Evolutionary conservation across 257 asterid species (phyloP).

Genomic region (Fraxinus cuspidata): DNA sequence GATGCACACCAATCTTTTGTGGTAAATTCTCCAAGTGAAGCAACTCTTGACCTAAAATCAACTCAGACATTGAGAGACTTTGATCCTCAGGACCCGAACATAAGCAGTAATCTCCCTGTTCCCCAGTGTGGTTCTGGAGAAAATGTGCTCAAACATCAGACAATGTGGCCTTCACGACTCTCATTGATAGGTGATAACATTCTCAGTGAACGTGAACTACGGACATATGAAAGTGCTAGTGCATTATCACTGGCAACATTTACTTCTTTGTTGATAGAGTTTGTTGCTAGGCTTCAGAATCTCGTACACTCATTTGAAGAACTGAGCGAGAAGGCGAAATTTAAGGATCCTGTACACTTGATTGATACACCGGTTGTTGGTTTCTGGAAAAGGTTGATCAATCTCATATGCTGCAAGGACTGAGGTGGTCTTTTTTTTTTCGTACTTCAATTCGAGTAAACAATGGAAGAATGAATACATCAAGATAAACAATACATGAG

Average conservation of each 20-base stretch:
- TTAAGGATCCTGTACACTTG: slow-evolving; percentile 43
- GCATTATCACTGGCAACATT: slow-evolving; percentile 76
- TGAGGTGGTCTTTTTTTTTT: neutral
- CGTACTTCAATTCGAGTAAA: neutral
- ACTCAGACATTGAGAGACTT: slow-evolving; percentile 39
- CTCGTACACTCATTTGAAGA: slow-evolving; percentile 70
- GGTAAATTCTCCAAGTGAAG: slow-evolving; percentile 48
- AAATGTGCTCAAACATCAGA: slow-evolving; percentile 20
- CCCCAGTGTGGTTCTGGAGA: slow-evolving; percentile 18
- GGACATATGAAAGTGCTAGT: slow-evolving; percentile 74
- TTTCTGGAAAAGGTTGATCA: slow-evolving; percentile 44
- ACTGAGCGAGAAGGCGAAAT: slow-evolving; percentile 63
- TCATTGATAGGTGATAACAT: slow-evolving; percentile 28
- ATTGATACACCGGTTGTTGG: slow-evolving; percentile 29
- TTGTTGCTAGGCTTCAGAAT: slow-evolving; percentile 80
- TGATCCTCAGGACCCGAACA: slow-evolving; percentile 34
- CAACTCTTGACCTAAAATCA: slow-evolving; percentile 37
- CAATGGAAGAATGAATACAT: neutral
- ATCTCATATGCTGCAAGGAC: slow-evolving; percentile 26
- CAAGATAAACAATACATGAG: neutral
- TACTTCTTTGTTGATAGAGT: slow-evolving; percentile 69
- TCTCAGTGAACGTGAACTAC: slow-evolving; percentile 47
- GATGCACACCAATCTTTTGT: slow-evolving; percentile 22
- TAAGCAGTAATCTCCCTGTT: slow-evolving; percentile 6
- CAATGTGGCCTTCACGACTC: slow-evolving; percentile 34